Base-by-base conservation (phyloP, 2,329 filamentous ascomycete species). In the Colletotrichum spinosum region DNA sequence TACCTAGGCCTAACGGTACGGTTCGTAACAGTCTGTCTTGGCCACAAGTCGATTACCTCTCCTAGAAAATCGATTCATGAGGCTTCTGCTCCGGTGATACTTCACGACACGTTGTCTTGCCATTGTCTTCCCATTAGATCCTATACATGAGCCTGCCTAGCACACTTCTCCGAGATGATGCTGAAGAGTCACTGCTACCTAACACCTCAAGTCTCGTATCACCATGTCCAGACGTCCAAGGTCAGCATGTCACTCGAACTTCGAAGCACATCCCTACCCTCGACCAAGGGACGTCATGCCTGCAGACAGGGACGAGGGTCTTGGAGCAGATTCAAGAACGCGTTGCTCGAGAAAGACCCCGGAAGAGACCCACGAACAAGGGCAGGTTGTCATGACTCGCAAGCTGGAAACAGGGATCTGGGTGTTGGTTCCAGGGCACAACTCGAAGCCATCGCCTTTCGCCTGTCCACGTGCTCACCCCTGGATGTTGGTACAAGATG, bases 391-490 rank as follows among this genome's bases (percentile, higher is more conserved):
- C 13, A 57, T 57, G 55, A 57, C 55, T 57, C 55, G 55, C 4
- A 8, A 13, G 2, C 1, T 17, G 45, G 6, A 35, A 42, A 44
- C 45, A 46, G 45, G 15, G 17, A n/a, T 42, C 53, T 2, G 9
- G 45, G 13, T 33, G 15, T 13, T 12, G 25, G 35, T 13, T 17
- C 15, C 1, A 13, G 11, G 6, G 25, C 50, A 44, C 37, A 57
- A 57, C 45, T 42, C 13, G 45, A 57, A 57, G 45, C 46, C 45
- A 44, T 35, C 55, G 25, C 55, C 55, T 57, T 50, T 57, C 55
- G 37, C 35, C 50, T 50, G 55, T 50, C 55, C 55, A 57, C 55
- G 55, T 57, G 55, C 55, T 50, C 46, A 33, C 7, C 45, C 25
- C 17, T 1, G 8, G 45, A 50, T 8, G 10, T 12, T 57, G 37